A percentile compares a stretch with the other conserved stretches of the same genome.
phyloP scores from a whole-genome alignment of 1,139 yeast species.

The Yamadazyma conglobata region DNA sequence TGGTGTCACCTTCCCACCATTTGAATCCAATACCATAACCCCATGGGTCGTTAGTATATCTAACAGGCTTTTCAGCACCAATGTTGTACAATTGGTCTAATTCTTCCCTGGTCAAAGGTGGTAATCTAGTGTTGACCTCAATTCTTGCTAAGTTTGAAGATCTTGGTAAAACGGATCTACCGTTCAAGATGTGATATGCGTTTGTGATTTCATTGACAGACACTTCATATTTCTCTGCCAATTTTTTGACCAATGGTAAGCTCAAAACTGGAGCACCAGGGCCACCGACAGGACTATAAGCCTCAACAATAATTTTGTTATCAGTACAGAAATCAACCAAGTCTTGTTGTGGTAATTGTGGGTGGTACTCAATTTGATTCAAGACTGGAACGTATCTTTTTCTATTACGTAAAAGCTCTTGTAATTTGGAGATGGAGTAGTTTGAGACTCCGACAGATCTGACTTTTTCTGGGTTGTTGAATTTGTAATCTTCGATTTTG shows the following conservation, averaged over 20 bases:
- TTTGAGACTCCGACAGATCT: conserved; percentile 44
- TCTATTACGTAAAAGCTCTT: conserved; percentile 30
- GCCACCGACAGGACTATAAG: conserved; percentile 75
- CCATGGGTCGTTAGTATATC: conserved; percentile 35
- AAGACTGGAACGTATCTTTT: conserved; percentile 30
- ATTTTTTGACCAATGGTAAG: conserved; percentile 39
- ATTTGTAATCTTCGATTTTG: conserved; percentile 41
- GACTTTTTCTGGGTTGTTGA: conserved; percentile 24
- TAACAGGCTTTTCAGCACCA: conserved; percentile 41
- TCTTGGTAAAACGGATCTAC: conserved; percentile 33
- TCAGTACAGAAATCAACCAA: conserved; percentile 34
- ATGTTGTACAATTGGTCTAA: conserved; percentile 35
- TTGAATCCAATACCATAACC: conserved; percentile 37
- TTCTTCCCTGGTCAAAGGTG: conserved; percentile 42
- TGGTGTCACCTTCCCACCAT: conserved; percentile 32
- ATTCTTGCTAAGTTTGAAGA: conserved; percentile 40
- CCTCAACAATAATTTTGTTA: conserved; percentile 52
- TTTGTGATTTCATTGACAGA: conserved; percentile 32
- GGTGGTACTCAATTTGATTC: conserved; percentile 46
- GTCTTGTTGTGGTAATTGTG: conserved; percentile 40
- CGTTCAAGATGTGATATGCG: conserved; percentile 37
- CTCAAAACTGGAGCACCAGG: conserved; percentile 46
- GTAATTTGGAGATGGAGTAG: conserved; percentile 33
- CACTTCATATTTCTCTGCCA: conserved; percentile 30
- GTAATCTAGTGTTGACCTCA: conserved; percentile 28